Conservation (phyloP, 2,329 filamentous ascomycete species). For the Arthrobotrys iridis region DNA sequence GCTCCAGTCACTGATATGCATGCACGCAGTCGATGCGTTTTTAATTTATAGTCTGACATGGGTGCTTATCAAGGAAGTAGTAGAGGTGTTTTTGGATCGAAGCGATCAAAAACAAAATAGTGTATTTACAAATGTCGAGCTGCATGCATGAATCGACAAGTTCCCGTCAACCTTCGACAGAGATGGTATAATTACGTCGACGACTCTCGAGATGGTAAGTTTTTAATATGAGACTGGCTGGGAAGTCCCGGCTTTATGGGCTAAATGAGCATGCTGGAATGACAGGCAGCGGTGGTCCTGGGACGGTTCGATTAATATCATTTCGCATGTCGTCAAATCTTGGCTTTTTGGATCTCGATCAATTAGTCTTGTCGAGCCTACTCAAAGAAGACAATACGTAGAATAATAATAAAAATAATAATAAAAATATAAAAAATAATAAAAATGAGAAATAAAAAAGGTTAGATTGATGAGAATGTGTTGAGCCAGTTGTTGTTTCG, state of each 20-base stretch:
- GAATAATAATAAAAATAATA: not conserved
- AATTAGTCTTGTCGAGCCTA: not conserved
- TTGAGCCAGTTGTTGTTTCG: slow-evolving; percentile 23
- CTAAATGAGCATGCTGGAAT: not conserved
- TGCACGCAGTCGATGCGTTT: slow-evolving; percentile 30
- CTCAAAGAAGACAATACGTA: not conserved
- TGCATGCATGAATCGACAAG: too few relatives aligned
- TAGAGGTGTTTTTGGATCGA: slow-evolving; percentile 13
- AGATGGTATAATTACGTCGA: slow-evolving; percentile 6
- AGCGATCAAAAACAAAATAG: slow-evolving; percentile 15
- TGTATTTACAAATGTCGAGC: too few relatives aligned
- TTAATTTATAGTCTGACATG: slow-evolving; percentile 40
- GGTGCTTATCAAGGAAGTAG: slow-evolving; percentile 38
- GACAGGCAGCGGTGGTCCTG: slow-evolving; percentile 1
- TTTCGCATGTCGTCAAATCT: slow-evolving; percentile 1
- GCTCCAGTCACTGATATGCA: not conserved
- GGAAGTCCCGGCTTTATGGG: slow-evolving; percentile 4
- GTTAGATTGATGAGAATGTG: not conserved
- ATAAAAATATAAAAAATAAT: too few relatives aligned
- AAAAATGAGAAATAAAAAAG: not conserved
- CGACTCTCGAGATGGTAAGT: not conserved
- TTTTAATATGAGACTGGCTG: not conserved
- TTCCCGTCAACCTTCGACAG: not conserved
- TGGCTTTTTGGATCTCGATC: too few relatives aligned
- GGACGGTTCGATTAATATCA: not conserved